These are phyloP conservation scores for Hyphopichia wangnamkhiaoensis DNA, from an alignment of 1,139 yeast species.

Conservation along the genomic window DNA sequence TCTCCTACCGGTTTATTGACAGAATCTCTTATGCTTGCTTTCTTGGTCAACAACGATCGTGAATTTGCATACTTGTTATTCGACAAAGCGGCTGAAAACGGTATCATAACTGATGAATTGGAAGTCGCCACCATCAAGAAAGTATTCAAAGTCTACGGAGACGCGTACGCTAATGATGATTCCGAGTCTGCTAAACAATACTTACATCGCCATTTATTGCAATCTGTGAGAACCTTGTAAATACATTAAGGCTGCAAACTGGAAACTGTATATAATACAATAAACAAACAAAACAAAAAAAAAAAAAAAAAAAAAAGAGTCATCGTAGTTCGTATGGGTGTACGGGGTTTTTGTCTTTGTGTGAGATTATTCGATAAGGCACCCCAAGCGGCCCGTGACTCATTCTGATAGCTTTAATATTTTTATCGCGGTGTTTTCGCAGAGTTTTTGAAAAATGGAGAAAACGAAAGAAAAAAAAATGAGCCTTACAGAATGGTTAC, in stretches of 20 bases:
- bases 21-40: slow-evolving; percentile 53
- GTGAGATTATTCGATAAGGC: no score
- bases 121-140: slow-evolving; percentile 48
- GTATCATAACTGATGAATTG: slow-evolving; percentile 38
- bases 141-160: slow-evolving; percentile 59
- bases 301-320: not conserved
- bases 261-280: no score
- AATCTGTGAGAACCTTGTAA: slow-evolving; percentile 10
- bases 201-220: slow-evolving; percentile 13
- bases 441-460: slow-evolving; percentile 1
- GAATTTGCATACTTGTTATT: slow-evolving; percentile 64
- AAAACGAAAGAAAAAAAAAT: not conserved
- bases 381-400: no score
- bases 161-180: slow-evolving; percentile 38
- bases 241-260: no score
- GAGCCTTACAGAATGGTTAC: not conserved
- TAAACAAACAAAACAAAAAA: not conserved
- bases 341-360: no score
- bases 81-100: slow-evolving; percentile 53
- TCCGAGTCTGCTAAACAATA: slow-evolving; percentile 32
- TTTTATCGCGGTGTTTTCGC: no score
- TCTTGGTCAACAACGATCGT: slow-evolving; percentile 53
- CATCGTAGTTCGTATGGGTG: not conserved
- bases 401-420: no score
- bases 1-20: slow-evolving; percentile 52